Percentiles rank a stretch among this genome's conserved stretches.
Conservation (phyloP, 75 land plant species). For the Selaginella moellendorffii region DNA sequence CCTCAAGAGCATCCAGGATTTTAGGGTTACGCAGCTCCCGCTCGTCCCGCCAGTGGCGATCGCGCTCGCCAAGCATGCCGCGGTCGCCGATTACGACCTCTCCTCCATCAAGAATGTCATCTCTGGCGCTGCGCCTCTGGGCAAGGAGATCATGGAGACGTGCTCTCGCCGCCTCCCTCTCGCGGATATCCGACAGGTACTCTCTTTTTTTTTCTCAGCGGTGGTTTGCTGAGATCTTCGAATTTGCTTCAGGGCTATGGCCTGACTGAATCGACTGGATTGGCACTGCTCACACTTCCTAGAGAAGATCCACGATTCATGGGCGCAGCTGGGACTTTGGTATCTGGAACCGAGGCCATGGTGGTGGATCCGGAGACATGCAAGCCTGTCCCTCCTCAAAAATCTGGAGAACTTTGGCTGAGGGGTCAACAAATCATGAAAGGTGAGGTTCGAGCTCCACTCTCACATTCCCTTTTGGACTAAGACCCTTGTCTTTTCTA, state of each 20-base stretch:
- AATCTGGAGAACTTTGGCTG: constrained; percentile 79
- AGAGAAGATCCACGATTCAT: constrained; percentile 12
- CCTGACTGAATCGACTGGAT: neutral
- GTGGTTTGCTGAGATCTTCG: no score
- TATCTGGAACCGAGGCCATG: constrained; percentile 59
- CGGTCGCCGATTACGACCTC: constrained; percentile 42
- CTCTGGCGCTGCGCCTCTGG: constrained; percentile 73
- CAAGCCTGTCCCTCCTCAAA: constrained; percentile 33
- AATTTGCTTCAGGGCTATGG: no score
- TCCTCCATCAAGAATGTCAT: constrained; percentile 34
- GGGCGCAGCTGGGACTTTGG: constrained; percentile 62
- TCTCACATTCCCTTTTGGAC: no score
- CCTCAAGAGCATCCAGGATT: constrained; percentile 36
- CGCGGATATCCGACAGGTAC: neutral
- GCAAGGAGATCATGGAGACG: constrained; percentile 59
- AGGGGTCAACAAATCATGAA: constrained; percentile 61
- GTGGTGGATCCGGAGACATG: constrained; percentile 60
- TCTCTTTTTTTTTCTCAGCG: no score
- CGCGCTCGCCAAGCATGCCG: constrained; percentile 39
- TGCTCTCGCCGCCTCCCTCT: constrained; percentile 38
- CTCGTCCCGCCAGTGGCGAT: constrained; percentile 64
- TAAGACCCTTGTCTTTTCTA: no score
- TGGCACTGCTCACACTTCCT: neutral
- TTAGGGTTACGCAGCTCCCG: constrained; percentile 38
- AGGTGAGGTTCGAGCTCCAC: no score